Percentiles rank a stretch among this genome's conserved stretches.
These are phyloP conservation scores for Serpula lacrymans DNA, from an alignment of 768 basidiomycete genomes.

Conservation along the genomic window DNA sequence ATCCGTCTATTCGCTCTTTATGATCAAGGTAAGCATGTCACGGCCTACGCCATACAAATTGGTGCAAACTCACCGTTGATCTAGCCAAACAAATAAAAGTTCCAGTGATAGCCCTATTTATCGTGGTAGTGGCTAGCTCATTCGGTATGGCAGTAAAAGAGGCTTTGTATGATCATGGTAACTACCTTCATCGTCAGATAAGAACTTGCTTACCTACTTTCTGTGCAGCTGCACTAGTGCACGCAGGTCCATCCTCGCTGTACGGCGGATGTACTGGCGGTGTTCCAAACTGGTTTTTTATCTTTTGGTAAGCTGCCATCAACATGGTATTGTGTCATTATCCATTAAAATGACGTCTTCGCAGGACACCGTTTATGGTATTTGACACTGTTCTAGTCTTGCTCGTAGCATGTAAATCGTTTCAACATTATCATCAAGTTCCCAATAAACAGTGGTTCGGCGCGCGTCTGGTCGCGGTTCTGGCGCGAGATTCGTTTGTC, in stretches of 20 bases:
- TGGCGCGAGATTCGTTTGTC: constrained; percentile 5
- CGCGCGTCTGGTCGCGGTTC: not conserved
- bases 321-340: not conserved
- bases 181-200: no score
- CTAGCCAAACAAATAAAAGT: constrained; percentile 1
- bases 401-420: constrained; percentile 3
- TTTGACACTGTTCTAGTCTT: constrained; percentile 2
- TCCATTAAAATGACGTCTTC: not conserved
- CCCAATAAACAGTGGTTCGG: constrained; percentile 5
- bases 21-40: not conserved
- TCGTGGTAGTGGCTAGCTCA: not conserved
- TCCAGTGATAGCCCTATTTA: not conserved
- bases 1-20: constrained; percentile 3
- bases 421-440: constrained; percentile 4
- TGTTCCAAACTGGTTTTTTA: constrained; percentile 2
- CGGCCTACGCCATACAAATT: not conserved
- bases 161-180: not conserved
- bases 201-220: no score
- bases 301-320: constrained; percentile 1
- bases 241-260: no score
- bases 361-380: constrained; percentile 3
- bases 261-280: not conserved
- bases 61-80: not conserved
- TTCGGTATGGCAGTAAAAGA: constrained; percentile 2
- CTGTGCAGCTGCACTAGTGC: no score